Evolutionary conservation across 2,329 filamentous ascomycete species (phyloP).

Genomic region (Microdochium bolleyi): DNA sequence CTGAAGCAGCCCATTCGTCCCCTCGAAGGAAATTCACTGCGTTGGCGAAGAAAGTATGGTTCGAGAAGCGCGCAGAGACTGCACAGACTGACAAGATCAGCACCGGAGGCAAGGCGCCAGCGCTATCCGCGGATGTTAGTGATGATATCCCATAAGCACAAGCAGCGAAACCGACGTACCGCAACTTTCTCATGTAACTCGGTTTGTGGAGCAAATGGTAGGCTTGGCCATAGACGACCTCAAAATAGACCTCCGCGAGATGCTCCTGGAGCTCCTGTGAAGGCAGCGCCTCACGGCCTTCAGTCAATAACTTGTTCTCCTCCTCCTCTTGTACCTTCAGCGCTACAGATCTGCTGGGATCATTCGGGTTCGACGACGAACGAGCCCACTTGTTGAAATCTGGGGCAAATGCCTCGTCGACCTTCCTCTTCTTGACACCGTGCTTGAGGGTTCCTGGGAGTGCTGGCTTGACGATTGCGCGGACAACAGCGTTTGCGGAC

Average conservation of each 20-base stretch:
- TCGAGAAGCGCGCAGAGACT: slow-evolving; percentile 89
- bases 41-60: slow-evolving; percentile 70
- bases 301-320: slow-evolving; percentile 68
- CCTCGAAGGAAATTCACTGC: slow-evolving; percentile 79
- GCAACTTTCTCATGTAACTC: slow-evolving; percentile 86
- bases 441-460: slow-evolving; percentile 52
- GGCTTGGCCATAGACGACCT: slow-evolving; percentile 89
- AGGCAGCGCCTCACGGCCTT: slow-evolving; percentile 77
- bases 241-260: slow-evolving; percentile 89
- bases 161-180: slow-evolving; percentile 34
- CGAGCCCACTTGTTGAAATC: slow-evolving; percentile 78
- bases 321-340: slow-evolving; percentile 57
- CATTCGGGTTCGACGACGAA: slow-evolving; percentile 40
- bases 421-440: slow-evolving; percentile 68
- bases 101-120: slow-evolving; percentile 78
- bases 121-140: slow-evolving; percentile 34
- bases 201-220: slow-evolving; percentile 95
- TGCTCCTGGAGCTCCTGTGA: slow-evolving; percentile 86
- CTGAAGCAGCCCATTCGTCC: slow-evolving; percentile 82
- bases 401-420: slow-evolving; percentile 79
- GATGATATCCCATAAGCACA: slow-evolving; percentile 3
- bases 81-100: slow-evolving; percentile 91
- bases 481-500: slow-evolving; percentile 54
- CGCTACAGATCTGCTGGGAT: slow-evolving; percentile 41
- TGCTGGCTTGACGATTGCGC: slow-evolving; percentile 79